Percentiles rank a stretch among this genome's conserved stretches.
These are phyloP conservation scores for Colletotrichum karsti DNA, from an alignment of 2,329 filamentous ascomycete species.

Conservation along the genomic window DNA sequence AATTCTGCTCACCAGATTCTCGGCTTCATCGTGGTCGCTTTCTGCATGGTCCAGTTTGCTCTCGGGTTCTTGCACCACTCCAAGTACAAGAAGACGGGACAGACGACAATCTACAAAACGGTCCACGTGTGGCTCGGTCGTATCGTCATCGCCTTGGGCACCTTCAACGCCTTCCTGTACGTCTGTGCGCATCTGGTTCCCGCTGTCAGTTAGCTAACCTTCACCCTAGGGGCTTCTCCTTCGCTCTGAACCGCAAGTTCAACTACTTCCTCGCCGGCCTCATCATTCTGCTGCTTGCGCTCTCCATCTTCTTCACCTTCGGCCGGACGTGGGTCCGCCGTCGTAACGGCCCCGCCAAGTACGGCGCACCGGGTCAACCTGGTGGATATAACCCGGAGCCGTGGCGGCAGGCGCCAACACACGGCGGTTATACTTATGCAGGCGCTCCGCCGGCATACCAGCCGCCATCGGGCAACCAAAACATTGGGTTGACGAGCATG, in stretches of 20 bases:
- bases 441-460: constrained; percentile 21
- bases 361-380: constrained; percentile 14
- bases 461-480: constrained; percentile 18
- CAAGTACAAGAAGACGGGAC: constrained; percentile 57
- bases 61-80: constrained; percentile 66
- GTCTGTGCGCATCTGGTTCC: constrained; percentile 32
- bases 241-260: constrained; percentile 59
- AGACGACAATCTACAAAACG: constrained; percentile 58
- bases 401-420: constrained; percentile 20
- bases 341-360: constrained; percentile 1
- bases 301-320: constrained; percentile 45
- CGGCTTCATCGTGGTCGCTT: constrained; percentile 61
- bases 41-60: constrained; percentile 60
- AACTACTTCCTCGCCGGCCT: constrained; percentile 58
- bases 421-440: constrained; percentile 17
- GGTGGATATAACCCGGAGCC: constrained; percentile 29
- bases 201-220: constrained; percentile 9
- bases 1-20: constrained; percentile 65
- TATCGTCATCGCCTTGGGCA: constrained; percentile 58
- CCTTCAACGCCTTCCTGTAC: constrained; percentile 66
- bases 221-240: constrained; percentile 60
- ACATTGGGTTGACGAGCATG: constrained; percentile 27
- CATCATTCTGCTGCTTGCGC: constrained; percentile 47
- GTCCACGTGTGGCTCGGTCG: constrained; percentile 68
- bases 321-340: constrained; percentile 35